Conservation (phyloP, 106 monocot species). For the Dendrobium catenatum region DNA sequence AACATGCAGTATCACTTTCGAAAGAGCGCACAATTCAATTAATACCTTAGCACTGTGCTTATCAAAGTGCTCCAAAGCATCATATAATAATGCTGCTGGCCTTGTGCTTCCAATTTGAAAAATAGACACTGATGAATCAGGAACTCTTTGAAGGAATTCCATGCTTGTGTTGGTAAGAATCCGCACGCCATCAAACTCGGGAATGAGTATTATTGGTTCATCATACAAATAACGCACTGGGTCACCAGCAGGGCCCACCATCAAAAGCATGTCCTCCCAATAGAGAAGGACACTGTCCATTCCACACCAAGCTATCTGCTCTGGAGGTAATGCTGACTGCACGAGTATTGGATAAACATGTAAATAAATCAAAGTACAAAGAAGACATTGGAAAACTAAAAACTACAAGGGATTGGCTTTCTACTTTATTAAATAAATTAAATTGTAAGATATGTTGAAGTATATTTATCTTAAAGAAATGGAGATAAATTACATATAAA, state of each 20-base stretch:
- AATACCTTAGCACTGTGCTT: conserved; percentile 82
- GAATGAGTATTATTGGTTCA: conserved; percentile 82
- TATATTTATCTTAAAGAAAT: neutral
- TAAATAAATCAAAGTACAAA: neutral
- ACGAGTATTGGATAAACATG: conserved; percentile 7
- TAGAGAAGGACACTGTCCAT: conserved; percentile 93
- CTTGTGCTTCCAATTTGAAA: conserved; percentile 90
- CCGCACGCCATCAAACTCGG: conserved; percentile 95
- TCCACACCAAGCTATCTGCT: conserved; percentile 97
- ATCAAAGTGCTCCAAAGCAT: conserved; percentile 98
- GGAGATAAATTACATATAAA: neutral
- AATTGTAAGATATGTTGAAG: neutral
- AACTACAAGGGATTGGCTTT: neutral
- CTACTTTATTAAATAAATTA: neutral
- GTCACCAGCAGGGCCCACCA: conserved; percentile 92
- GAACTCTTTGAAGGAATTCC: conserved; percentile 92
- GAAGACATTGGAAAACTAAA: neutral
- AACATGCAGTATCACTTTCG: neutral
- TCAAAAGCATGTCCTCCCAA: conserved; percentile 85
- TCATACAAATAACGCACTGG: conserved; percentile 80
- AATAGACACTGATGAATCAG: conserved; percentile 93
- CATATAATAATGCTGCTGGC: conserved; percentile 86
- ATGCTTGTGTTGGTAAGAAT: conserved; percentile 87
- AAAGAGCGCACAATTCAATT: neutral
- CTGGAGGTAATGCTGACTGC: conserved; percentile 77